phyloP scores from a whole-genome alignment of 371 early-diverging fungal species.

The Enteropsectra breve region DNA sequence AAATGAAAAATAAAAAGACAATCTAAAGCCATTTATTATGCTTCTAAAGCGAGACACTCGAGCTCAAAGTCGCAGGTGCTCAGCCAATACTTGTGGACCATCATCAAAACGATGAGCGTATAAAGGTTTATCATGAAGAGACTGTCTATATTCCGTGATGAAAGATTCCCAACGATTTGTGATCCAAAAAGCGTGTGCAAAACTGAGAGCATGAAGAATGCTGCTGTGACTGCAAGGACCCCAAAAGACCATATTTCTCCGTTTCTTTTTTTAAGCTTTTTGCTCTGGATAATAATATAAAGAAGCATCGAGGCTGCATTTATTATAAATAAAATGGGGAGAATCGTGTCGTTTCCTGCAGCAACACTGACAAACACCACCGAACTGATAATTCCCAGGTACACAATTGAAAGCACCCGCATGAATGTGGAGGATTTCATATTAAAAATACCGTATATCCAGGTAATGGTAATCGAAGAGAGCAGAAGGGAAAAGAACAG shows the following conservation, averaged over 20 bases:
- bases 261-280: constrained; percentile 31
- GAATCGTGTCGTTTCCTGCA: constrained; percentile 1
- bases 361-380: constrained; percentile 20
- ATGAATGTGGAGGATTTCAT: constrained; percentile 19
- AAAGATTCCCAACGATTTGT: constrained; percentile 23
- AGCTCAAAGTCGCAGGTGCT: constrained; percentile 50
- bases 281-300: constrained; percentile 36
- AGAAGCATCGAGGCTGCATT: constrained; percentile 23
- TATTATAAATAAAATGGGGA: constrained; percentile 17
- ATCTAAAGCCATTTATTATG: constrained; percentile 9
- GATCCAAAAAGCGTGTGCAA: constrained; percentile 30
- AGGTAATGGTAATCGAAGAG: constrained; percentile 31
- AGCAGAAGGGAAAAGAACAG: constrained; percentile 41
- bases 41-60: constrained; percentile 44
- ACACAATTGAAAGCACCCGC: constrained; percentile 15
- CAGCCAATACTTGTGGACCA: constrained; percentile 57
- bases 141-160: constrained; percentile 50
- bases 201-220: constrained; percentile 23
- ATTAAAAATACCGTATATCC: constrained; percentile 30
- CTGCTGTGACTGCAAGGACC: constrained; percentile 27
- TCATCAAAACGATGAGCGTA: constrained; percentile 42
- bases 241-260: constrained; percentile 56
- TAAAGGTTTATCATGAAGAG: constrained; percentile 46
- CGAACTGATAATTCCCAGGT: constrained; percentile 10
- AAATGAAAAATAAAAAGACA: too few relatives aligned